These are phyloP conservation scores for Candida pini DNA, from an alignment of 805 yeast species.

Conservation along the genomic window DNA sequence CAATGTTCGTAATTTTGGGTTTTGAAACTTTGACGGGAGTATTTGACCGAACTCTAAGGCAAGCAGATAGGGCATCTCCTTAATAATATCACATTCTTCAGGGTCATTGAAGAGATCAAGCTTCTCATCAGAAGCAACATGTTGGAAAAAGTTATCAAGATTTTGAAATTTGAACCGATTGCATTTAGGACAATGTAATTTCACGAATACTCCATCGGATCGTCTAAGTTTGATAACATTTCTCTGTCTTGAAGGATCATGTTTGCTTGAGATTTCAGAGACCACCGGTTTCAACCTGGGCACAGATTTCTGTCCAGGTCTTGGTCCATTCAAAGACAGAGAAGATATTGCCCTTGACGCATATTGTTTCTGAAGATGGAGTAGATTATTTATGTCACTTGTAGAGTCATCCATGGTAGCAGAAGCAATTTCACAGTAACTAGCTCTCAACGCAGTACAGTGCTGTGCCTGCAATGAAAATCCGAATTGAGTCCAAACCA, in stretches of 20 bases:
- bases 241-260: neutral
- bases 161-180: neutral
- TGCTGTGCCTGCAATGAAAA: too few species aligned
- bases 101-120: constrained; percentile 8
- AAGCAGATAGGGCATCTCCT: constrained; percentile 2
- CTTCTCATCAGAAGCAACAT: constrained; percentile 6
- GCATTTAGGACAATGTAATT: constrained; percentile 14
- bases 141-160: constrained; percentile 5
- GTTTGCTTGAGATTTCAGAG: neutral
- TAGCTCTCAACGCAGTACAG: too few species aligned
- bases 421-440: too few species aligned
- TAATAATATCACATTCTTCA: constrained; percentile 3
- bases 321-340: too few species aligned
- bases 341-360: too few species aligned
- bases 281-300: constrained; percentile 5
- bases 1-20: neutral
- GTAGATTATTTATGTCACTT: too few species aligned
- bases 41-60: constrained; percentile 9
- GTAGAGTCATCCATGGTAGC: too few species aligned
- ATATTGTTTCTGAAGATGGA: too few species aligned
- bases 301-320: constrained; percentile 1
- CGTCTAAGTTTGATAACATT: constrained; percentile 4
- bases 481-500: too few species aligned
- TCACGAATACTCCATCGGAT: constrained; percentile 12
- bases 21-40: constrained; percentile 3